These are phyloP conservation scores for Venturia asperata DNA, from an alignment of 2,329 filamentous ascomycete genomes.

Conservation along the genomic window DNA sequence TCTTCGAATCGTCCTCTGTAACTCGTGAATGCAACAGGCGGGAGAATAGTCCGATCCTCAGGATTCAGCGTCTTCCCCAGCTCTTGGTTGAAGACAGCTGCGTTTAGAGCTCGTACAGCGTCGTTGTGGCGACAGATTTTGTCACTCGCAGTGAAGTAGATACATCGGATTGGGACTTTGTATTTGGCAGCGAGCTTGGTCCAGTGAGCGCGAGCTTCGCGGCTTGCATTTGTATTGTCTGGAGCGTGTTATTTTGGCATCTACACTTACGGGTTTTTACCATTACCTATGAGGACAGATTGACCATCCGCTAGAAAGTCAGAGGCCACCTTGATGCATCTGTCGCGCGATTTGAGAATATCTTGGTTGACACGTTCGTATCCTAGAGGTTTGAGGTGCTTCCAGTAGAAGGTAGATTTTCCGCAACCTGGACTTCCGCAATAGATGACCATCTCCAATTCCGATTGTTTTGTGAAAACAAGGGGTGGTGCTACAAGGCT, in stretches of 20 bases:
- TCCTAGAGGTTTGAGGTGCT: constrained; percentile 64
- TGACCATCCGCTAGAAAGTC: constrained; percentile 45
- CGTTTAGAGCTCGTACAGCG: constrained; percentile 63
- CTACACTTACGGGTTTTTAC: neutral
- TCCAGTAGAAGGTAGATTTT: constrained; percentile 87
- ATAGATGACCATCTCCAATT: constrained; percentile 71
- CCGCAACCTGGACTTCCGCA: constrained; percentile 85
- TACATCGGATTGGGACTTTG: constrained; percentile 70
- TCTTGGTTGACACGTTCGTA: constrained; percentile 91
- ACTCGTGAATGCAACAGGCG: constrained; percentile 70
- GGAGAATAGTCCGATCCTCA: constrained; percentile 66
- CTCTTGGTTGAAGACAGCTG: constrained; percentile 21
- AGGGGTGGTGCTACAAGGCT: constrained; percentile 21
- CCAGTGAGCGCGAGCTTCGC: constrained; percentile 72
- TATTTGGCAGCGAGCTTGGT: constrained; percentile 62
- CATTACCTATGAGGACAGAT: constrained; percentile 16
- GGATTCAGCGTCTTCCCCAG: constrained; percentile 57
- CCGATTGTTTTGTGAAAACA: constrained; percentile 52
- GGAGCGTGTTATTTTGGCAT: constrained; percentile 15
- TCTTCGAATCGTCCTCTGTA: constrained; percentile 67
- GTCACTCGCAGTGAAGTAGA: constrained; percentile 70
- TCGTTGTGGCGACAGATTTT: constrained; percentile 80
- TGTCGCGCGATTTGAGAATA: constrained; percentile 65
- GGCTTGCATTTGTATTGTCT: constrained; percentile 92
- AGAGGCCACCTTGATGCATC: constrained; percentile 63